Base-by-base conservation (phyloP, 495 filamentous ascomycete species). In the Articulospora tetracladia region DNA sequence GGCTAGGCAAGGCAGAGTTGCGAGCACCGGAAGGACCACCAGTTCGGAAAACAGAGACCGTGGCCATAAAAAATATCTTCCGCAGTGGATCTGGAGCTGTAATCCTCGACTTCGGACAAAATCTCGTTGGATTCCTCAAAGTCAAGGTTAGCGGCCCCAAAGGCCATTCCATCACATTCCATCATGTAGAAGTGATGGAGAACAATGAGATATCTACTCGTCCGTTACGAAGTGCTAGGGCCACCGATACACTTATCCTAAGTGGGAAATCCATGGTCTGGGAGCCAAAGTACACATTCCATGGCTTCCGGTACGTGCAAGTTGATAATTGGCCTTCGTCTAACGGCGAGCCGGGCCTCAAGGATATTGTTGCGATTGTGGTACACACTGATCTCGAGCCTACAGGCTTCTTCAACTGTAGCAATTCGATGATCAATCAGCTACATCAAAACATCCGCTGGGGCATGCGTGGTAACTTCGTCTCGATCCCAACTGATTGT, bases 91-190 rank as follows among this genome's bases (percentile, higher is more conserved):
- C 71, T 1, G 76, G 76, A 12, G 79, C 76, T 46, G 76, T 73
- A 19, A 66, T 77, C 19, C 53, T 85, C 6, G 82, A 85, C 59
- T 83, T 83, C 60, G 80, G 80, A 13, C 82, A 83, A 59, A 85
- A 83, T 56, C 68, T 83, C 12, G 81, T 82, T 3, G 82, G 80
- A 3, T 73, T 72, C 49, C 62, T 83, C n/a, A 65, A 65, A 4
- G 63, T 79, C n/a, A 69, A 62, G 0, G 68, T 76, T 3, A 48
- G 61, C 1, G 74, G 73, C 7, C 69, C 74, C 0, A 57, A 59
- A 19, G 74, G 73, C 11, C 67, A 63, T 1, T 70, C 41, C 24
- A 74, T 78, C 26, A 72, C 64, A 22, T 69, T 83, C 26, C 70
- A 59, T 0, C 80, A 83, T 64, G 72, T 76, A 0, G 81, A 84